phyloP scores from a whole-genome alignment of 805 yeast species.

The Kodamaea fukazawae region DNA sequence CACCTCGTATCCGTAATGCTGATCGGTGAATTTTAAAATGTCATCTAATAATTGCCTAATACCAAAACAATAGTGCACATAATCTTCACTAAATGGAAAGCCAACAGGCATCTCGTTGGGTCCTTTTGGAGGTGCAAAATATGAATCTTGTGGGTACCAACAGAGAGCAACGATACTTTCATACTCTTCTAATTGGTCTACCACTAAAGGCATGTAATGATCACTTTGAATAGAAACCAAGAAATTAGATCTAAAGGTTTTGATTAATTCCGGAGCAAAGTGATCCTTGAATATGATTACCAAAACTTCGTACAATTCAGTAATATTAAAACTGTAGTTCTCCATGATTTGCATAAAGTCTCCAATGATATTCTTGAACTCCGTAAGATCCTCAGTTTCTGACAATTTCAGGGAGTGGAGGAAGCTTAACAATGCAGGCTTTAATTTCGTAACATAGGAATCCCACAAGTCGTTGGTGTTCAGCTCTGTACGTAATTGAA shows the following conservation, averaged over 20 bases:
- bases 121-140: conserved; percentile 38
- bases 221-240: conserved; percentile 64
- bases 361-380: conserved; percentile 64
- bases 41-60: conserved; percentile 62
- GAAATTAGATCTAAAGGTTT: conserved; percentile 61
- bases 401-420: conserved; percentile 39
- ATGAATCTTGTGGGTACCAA: conserved; percentile 62
- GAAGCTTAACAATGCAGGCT: conserved; percentile 54
- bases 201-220: conserved; percentile 83
- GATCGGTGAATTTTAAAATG: conserved; percentile 61
- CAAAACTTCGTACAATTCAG: conserved; percentile 60
- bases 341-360: conserved; percentile 74
- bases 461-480: conserved; percentile 76
- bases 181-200: conserved; percentile 58
- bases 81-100: conserved; percentile 81
- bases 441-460: conserved; percentile 54
- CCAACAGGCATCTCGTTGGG: conserved; percentile 57
- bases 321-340: conserved; percentile 59
- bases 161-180: conserved; percentile 61
- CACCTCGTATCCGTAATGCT: conserved; percentile 61
- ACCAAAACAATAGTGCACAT: conserved; percentile 81
- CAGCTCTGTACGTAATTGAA: conserved; percentile 58
- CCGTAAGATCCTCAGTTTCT: conserved; percentile 38
- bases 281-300: conserved; percentile 54
- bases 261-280: conserved; percentile 55